phyloP scores from a whole-genome alignment of 1,284 basidiomycete genomes.

The Pascua guehoae region DNA sequence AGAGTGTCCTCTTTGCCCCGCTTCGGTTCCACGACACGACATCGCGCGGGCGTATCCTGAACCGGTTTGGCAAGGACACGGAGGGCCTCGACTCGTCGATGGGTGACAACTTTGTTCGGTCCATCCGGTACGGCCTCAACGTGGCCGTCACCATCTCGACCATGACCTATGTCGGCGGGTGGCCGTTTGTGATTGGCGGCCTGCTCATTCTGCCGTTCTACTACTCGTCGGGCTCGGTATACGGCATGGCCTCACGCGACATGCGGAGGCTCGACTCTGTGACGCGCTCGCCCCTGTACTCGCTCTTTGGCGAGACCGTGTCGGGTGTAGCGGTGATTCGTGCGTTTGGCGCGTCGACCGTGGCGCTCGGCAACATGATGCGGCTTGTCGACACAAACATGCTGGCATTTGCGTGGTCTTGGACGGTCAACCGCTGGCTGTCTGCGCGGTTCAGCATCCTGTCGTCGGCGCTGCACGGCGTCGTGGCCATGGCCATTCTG shows the following conservation, averaged over 20 bases:
- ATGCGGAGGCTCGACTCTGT: constrained; percentile 85
- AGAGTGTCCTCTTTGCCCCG: constrained; percentile 81
- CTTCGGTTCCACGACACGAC: constrained; percentile 93
- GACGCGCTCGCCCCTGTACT: constrained; percentile 85
- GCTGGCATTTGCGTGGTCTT: constrained; percentile 80
- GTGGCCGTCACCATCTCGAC: constrained; percentile 52
- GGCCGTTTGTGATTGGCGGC: constrained; percentile 64
- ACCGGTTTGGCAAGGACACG: constrained; percentile 90
- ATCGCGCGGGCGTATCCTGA: constrained; percentile 76
- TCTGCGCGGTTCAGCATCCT: constrained; percentile 71
- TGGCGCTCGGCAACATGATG: constrained; percentile 81
- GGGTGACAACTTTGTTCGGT: constrained; percentile 73
- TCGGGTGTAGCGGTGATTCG: constrained; percentile 76
- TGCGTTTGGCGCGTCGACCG: constrained; percentile 71
- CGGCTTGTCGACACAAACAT: constrained; percentile 75
- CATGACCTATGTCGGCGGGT: constrained; percentile 76
- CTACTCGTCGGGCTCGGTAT: constrained; percentile 59
- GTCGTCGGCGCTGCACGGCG: constrained; percentile 66
- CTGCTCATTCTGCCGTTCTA: constrained; percentile 58
- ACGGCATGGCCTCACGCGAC: constrained; percentile 81
- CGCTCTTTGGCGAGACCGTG: constrained; percentile 86
- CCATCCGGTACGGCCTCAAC: constrained; percentile 56
- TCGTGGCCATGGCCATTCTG: constrained; percentile 67
- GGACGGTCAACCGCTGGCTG: constrained; percentile 54
- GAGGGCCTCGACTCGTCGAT: constrained; percentile 84